Percentiles rank a stretch among this genome's conserved stretches.
phyloP scores from a whole-genome alignment of 371 early-diverging fungal genomes.

The Phascolomyces articulosus region DNA sequence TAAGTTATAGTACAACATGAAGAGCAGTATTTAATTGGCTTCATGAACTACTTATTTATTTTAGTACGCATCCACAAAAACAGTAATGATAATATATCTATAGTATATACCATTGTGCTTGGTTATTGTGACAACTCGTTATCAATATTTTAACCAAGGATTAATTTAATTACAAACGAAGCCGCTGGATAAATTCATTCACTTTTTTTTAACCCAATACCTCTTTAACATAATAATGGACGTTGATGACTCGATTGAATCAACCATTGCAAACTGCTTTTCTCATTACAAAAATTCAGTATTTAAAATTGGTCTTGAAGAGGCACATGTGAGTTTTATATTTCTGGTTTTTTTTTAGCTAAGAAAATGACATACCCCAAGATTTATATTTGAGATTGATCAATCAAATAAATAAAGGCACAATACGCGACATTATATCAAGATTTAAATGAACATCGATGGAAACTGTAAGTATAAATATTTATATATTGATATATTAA shows the following conservation, averaged over 20 bases:
- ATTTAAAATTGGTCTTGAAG: conserved; percentile 13
- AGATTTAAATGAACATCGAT: conserved; percentile 10
- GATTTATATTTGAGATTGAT: not conserved
- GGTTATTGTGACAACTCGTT: no score
- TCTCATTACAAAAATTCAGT: not conserved
- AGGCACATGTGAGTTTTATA: conserved; percentile 3
- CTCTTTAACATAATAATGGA: not conserved
- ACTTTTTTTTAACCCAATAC: no score
- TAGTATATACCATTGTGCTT: no score
- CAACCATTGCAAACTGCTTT: not conserved
- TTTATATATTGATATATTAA: not conserved
- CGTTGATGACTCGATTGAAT: not conserved
- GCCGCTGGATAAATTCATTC: no score
- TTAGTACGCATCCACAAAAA: no score
- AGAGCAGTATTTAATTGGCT: no score
- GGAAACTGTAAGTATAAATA: conserved; percentile 8
- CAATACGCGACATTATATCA: conserved; percentile 10
- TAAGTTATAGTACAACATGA: no score
- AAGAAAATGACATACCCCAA: no score
- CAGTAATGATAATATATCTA: no score
- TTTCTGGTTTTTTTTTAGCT: not conserved
- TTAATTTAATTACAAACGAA: no score
- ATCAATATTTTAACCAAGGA: no score
- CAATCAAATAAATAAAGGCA: not conserved
- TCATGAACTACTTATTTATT: no score